Percentiles rank a stretch among this genome's conserved stretches.
Evolutionary conservation across 2,329 filamentous ascomycete genomes (phyloP).

Genomic region (Clarireedia homoeocarpa): DNA sequence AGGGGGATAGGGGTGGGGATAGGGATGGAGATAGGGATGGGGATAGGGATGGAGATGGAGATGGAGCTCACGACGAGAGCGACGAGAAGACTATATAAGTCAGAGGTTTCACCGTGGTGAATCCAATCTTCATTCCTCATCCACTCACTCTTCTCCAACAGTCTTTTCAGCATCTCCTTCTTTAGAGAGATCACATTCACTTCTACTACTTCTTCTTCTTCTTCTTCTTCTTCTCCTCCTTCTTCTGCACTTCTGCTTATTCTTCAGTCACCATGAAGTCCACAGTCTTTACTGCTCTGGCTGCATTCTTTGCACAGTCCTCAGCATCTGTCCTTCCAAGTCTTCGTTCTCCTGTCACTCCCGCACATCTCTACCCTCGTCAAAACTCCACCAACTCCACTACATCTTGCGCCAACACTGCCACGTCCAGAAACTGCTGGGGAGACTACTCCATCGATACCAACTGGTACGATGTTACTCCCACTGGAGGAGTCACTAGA

Average conservation of each 20-base stretch:
- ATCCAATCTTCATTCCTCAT: not conserved
- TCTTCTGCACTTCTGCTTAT: not conserved
- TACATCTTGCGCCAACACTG: constrained; percentile 23
- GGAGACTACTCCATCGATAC: constrained; percentile 28
- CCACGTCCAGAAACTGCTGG: constrained; percentile 28
- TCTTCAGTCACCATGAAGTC: constrained; percentile 20
- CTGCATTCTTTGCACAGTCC: constrained; percentile 14
- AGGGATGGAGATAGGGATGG: not conserved
- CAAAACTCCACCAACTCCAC: not conserved
- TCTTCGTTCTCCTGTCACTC: constrained; percentile 7
- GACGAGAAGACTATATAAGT: not conserved
- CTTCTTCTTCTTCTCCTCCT: not conserved
- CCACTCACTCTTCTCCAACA: not conserved
- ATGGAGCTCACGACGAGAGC: not conserved
- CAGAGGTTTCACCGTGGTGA: not conserved
- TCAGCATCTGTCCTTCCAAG: constrained; percentile 19
- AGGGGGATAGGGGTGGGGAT: not conserved
- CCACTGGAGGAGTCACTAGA: constrained; percentile 30
- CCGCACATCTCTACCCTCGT: constrained; percentile 12
- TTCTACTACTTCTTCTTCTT: not conserved
- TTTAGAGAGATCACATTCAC: not conserved
- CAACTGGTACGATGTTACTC: constrained; percentile 24
- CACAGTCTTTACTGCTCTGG: constrained; percentile 19
- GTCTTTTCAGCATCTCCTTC: not conserved
- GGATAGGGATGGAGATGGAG: not conserved